phyloP scores from a whole-genome alignment of 2,329 filamentous ascomycete species.

The Colletotrichum sidae region DNA sequence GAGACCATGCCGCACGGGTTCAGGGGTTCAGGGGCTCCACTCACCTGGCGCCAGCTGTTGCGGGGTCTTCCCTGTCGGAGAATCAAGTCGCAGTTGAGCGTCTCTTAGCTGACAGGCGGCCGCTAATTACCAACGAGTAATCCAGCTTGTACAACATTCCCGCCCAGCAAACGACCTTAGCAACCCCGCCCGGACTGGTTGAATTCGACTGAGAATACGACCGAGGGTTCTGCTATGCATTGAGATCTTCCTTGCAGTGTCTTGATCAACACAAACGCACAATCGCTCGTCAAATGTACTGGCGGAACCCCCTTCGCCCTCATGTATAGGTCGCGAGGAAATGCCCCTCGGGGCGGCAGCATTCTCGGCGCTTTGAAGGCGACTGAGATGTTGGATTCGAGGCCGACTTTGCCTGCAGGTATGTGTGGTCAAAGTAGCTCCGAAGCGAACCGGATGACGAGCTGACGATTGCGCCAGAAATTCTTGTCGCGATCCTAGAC shows the following conservation, averaged over 20 bases:
- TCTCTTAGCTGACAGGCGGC: conserved; percentile 23
- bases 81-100: conserved; percentile 15
- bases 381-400: conserved; percentile 82
- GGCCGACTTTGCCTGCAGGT: conserved; percentile 87
- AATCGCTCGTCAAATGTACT: conserved; percentile 27
- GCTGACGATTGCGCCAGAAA: conserved; percentile 66
- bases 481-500: conserved; percentile 88
- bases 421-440: conserved; percentile 43
- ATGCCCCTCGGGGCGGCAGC: conserved; percentile 56
- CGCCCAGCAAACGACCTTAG: conserved; percentile 19
- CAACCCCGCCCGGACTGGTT: conserved; percentile 24
- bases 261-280: conserved; percentile 9
- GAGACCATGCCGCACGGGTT: conserved; percentile 1
- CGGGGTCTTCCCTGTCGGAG: conserved; percentile 23
- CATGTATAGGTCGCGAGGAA: conserved; percentile 59
- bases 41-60: conserved; percentile 33
- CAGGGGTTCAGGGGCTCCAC: conserved; percentile 9
- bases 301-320: conserved; percentile 9
- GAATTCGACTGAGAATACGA: neutral
- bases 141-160: conserved; percentile 24
- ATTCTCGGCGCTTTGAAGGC: conserved; percentile 83
- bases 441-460: conserved; percentile 18
- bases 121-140: conserved; percentile 3
- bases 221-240: conserved; percentile 17
- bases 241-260: conserved; percentile 10